Conservation (phyloP, 345 rosid species). For the Balakata baccata region DNA sequence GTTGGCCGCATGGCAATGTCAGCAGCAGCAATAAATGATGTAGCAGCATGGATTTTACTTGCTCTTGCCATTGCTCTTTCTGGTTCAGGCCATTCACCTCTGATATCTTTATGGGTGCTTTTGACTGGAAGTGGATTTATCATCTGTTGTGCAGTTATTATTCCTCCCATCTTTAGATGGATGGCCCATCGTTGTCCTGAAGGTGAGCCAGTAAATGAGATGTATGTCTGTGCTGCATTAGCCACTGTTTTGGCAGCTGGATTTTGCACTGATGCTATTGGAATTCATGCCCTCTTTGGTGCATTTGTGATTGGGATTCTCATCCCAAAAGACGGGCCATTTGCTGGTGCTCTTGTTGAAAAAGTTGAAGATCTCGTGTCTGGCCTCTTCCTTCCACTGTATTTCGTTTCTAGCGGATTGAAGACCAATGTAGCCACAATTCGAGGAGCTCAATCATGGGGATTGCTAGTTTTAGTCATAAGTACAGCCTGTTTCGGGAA, state of each 20-base stretch:
- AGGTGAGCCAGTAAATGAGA: conserved; percentile 73
- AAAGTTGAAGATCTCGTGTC: conserved; percentile 79
- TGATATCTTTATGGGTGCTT: conserved; percentile 69
- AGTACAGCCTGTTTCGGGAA: conserved; percentile 68
- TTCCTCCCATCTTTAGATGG: conserved; percentile 47
- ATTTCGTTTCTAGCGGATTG: conserved; percentile 78
- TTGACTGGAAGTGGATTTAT: conserved; percentile 56
- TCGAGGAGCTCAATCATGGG: conserved; percentile 64
- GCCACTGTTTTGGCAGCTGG: conserved; percentile 55
- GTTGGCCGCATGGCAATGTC: conserved; percentile 74
- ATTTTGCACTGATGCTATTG: conserved; percentile 63
- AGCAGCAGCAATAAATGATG: conserved; percentile 76
- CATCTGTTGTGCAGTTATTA: conserved; percentile 26
- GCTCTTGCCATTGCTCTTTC: conserved; percentile 76
- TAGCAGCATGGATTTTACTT: conserved; percentile 78
- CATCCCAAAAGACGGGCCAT: conserved; percentile 69
- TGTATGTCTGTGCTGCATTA: conserved; percentile 58
- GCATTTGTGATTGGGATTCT: conserved; percentile 70
- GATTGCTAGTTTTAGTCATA: conserved; percentile 59
- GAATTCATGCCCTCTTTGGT: conserved; percentile 76
- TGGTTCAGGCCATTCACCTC: conserved; percentile 47
- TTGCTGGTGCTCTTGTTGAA: conserved; percentile 61
- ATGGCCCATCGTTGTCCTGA: conserved; percentile 66
- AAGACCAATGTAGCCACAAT: conserved; percentile 68
- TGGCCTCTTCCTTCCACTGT: conserved; percentile 66